Conservation (phyloP, 495 filamentous ascomycete species). For the Penicillium mononematosum region DNA sequence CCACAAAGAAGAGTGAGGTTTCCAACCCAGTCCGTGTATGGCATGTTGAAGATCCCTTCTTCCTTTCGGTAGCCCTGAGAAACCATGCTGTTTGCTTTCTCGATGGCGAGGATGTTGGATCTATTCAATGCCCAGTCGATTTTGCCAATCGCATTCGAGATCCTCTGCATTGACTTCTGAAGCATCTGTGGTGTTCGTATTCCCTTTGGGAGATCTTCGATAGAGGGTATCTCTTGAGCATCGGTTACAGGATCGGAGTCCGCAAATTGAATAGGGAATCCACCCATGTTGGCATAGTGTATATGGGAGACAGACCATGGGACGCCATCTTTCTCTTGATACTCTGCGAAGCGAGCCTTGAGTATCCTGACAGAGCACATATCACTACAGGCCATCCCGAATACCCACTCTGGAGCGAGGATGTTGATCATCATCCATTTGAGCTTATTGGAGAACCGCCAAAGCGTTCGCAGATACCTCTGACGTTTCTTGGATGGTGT, state of each 20-base stretch:
- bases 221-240: background rate
- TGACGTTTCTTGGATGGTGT: background rate
- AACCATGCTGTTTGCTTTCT: background rate
- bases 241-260: background rate
- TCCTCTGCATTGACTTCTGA: background rate
- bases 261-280: slow-evolving; percentile 4
- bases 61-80: background rate
- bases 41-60: background rate
- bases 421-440: slow-evolving; percentile 7
- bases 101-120: background rate
- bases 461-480: background rate
- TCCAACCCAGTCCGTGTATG: background rate
- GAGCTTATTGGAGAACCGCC: background rate
- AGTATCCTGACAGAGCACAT: background rate
- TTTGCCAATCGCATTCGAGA: slow-evolving; percentile 3
- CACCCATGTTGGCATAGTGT: slow-evolving; percentile 6
- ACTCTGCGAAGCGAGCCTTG: background rate
- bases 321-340: background rate
- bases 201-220: background rate
- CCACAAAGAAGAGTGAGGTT: background rate
- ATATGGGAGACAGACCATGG: slow-evolving; percentile 6
- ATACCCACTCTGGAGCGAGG: slow-evolving; percentile 1
- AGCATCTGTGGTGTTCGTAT: background rate
- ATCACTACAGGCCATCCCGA: background rate
- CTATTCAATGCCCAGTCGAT: background rate